phyloP scores from a whole-genome alignment of 768 basidiomycete species.

The Termitomyces sp. region DNA sequence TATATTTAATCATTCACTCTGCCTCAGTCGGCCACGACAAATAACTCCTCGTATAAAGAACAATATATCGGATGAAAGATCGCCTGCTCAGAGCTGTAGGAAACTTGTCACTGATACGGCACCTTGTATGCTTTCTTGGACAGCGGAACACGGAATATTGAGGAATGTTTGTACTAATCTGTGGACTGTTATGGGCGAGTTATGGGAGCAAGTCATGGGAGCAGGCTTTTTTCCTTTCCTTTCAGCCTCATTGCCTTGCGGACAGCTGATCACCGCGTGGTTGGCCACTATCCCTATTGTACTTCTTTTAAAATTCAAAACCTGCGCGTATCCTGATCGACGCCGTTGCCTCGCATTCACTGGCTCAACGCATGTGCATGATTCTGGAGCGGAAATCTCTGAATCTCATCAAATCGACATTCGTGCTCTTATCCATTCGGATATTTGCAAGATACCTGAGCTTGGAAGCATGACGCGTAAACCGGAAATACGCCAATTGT shows the following conservation, averaged over 20 bases:
- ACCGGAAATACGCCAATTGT: not conserved
- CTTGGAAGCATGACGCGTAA: not conserved
- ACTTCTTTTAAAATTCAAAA: constrained; percentile 9
- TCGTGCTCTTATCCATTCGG: not conserved
- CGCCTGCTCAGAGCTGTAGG: not conserved
- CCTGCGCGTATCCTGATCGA: constrained; percentile 9
- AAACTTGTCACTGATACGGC: not conserved
- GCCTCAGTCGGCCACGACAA: constrained; percentile 15
- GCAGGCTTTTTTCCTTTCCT: not conserved
- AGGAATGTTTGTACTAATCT: constrained; percentile 10
- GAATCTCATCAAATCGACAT: not conserved
- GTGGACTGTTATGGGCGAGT: too few species aligned
- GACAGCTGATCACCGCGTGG: constrained; percentile 5
- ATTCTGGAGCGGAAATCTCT: constrained; percentile 1
- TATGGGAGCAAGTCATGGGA: too few species aligned
- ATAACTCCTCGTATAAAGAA: constrained; percentile 11
- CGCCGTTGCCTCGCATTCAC: constrained; percentile 16
- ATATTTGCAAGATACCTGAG: not conserved
- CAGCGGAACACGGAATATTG: not conserved
- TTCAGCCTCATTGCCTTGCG: not conserved
- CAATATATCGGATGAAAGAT: constrained; percentile 1
- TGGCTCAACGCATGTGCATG: constrained; percentile 14
- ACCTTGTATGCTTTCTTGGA: constrained; percentile 6
- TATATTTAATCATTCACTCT: not conserved
- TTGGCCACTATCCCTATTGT: not conserved